These are phyloP conservation scores for Ophiostoma angusticollis DNA, from an alignment of 2,329 filamentous ascomycete genomes.

Conservation along the genomic window DNA sequence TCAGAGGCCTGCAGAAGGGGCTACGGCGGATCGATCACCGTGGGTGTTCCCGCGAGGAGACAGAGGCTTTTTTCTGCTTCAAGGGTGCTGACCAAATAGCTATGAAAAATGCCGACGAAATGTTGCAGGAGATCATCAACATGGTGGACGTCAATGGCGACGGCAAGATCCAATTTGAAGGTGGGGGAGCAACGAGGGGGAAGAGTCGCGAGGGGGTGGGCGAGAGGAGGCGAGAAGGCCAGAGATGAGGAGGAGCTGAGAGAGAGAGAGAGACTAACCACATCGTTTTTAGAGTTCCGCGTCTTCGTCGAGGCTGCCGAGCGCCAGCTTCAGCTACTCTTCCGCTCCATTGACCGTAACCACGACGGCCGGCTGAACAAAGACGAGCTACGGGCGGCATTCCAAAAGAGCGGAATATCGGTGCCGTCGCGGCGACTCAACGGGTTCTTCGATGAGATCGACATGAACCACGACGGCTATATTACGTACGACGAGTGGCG, in stretches of 20 bases:
- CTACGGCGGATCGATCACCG: conserved; percentile 85
- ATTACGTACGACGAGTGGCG: conserved; percentile 95
- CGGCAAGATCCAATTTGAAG: conserved; percentile 81
- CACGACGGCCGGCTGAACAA: conserved; percentile 77
- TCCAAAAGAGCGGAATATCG: conserved; percentile 62
- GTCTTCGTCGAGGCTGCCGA: conserved; percentile 81
- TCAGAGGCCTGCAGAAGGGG: conserved; percentile 72
- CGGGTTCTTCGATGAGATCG: conserved; percentile 80
- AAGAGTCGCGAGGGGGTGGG: too few relatives aligned
- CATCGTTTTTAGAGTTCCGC: conserved; percentile 57
- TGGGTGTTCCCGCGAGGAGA: conserved; percentile 37
- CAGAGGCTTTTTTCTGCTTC: not conserved
- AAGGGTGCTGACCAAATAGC: conserved; percentile 25
- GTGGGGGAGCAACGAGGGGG: conserved; percentile 33
- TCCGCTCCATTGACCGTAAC: conserved; percentile 76
- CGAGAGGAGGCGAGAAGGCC: too few relatives aligned
- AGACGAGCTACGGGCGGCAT: conserved; percentile 67
- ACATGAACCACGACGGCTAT: conserved; percentile 73
- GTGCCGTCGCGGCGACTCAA: conserved; percentile 67
- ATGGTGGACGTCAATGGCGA: conserved; percentile 77
- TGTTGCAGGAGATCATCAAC: conserved; percentile 68
- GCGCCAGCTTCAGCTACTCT: conserved; percentile 66
- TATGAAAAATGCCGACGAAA: conserved; percentile 79
- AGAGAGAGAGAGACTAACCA: not conserved
- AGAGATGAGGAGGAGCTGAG: too few relatives aligned